phyloP scores from a whole-genome alignment of 768 basidiomycete genomes.

The Agaricus sinodeliciosus region DNA sequence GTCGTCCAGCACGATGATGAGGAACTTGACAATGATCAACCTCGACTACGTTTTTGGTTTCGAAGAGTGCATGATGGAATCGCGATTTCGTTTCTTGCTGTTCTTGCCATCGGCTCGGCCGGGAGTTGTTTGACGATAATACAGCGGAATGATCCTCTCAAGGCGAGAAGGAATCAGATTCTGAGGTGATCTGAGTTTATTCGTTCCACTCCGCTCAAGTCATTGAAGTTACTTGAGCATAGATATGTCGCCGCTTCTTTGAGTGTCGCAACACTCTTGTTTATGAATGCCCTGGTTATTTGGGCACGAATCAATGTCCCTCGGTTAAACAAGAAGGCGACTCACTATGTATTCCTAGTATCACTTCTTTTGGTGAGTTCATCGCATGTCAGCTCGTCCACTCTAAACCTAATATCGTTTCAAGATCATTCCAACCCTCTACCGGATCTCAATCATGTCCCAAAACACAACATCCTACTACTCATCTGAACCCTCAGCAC shows the following conservation, averaged over 20 bases:
- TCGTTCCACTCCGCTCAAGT: neutral
- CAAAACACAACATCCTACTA: conserved; percentile 19
- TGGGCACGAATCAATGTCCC: conserved; percentile 18
- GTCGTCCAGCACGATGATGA: neutral
- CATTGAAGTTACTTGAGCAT: neutral
- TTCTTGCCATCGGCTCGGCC: conserved; percentile 18
- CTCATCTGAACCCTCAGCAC: conserved; percentile 19
- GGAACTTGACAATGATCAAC: conserved; percentile 16
- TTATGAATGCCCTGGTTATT: conserved; percentile 14
- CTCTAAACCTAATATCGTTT: neutral
- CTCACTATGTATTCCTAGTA: neutral
- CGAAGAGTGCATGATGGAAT: conserved; percentile 21
- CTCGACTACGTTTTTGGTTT: conserved; percentile 21
- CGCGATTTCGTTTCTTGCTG: conserved; percentile 15
- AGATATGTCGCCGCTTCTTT: conserved; percentile 24
- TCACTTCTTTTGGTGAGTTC: conserved; percentile 1
- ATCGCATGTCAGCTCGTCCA: neutral
- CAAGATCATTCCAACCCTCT: conserved; percentile 22
- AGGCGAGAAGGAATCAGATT: conserved; percentile 15
- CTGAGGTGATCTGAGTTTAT: conserved; percentile 11
- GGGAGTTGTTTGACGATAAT: conserved; percentile 18
- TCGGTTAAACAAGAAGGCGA: conserved; percentile 16
- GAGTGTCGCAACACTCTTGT: conserved; percentile 18
- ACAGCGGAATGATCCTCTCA: conserved; percentile 10
- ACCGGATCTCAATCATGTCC: conserved; percentile 26